Conservation (phyloP, 441 rosid species). For the Lagerstroemia fauriei region DNA sequence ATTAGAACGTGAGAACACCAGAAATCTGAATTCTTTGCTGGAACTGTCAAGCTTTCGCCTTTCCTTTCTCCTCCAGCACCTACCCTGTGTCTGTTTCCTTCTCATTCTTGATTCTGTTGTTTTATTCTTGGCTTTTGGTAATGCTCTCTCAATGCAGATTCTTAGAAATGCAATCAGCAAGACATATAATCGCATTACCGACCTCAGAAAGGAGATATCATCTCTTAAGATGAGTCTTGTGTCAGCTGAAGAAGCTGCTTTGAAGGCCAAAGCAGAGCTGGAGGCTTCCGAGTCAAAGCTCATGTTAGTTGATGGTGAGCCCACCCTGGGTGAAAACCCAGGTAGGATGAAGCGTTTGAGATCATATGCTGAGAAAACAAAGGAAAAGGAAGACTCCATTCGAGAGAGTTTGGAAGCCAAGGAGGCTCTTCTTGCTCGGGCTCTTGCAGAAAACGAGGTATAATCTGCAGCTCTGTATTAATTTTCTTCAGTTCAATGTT, state of each 20-base stretch:
- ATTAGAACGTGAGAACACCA: neutral
- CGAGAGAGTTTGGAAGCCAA: constrained; percentile 81
- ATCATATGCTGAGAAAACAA: constrained; percentile 63
- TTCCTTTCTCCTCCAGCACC: neutral
- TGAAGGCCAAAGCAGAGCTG: constrained; percentile 68
- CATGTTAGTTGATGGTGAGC: constrained; percentile 80
- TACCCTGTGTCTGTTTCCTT: neutral
- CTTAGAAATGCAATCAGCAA: constrained; percentile 92
- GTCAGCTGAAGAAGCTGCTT: constrained; percentile 74
- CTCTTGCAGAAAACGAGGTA: constrained; percentile 89
- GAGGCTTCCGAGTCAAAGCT: constrained; percentile 85
- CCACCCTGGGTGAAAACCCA: constrained; percentile 89
- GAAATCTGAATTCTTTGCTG: neutral
- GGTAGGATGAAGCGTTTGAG: constrained; percentile 75
- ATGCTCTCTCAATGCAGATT: constrained; percentile 46
- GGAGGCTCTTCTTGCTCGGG: constrained; percentile 86
- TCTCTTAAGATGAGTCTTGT: constrained; percentile 63
- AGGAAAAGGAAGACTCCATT: constrained; percentile 62
- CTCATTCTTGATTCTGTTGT: neutral
- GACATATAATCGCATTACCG: constrained; percentile 82
- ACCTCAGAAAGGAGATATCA: constrained; percentile 81
- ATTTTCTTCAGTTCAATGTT: neutral
- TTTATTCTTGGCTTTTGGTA: constrained; percentile 15
- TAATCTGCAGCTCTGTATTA: neutral
- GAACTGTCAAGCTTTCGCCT: neutral